Conservation (phyloP, 345 rosid species). For the Isatis tinctoria region DNA sequence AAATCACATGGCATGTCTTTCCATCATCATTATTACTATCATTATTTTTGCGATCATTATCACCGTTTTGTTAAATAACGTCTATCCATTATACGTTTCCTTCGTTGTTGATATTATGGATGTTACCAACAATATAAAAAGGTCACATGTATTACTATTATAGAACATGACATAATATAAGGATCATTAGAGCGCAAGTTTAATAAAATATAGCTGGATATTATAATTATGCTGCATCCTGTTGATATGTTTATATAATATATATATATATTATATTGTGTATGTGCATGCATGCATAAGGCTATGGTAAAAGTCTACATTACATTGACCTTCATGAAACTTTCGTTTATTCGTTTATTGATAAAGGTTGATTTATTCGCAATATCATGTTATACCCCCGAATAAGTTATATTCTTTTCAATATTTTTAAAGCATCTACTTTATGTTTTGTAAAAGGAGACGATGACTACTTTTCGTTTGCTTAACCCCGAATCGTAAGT, state of each 20-base stretch:
- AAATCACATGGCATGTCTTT: slow-evolving; percentile 26
- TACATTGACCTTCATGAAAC: slow-evolving; percentile 12
- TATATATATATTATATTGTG: neutral
- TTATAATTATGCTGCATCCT: neutral
- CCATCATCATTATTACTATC: slow-evolving; percentile 3
- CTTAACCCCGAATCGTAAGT: slow-evolving; percentile 23
- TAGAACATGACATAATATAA: slow-evolving; percentile 7
- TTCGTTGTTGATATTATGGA: neutral
- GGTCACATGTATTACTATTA: neutral
- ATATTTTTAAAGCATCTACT: slow-evolving; percentile 15
- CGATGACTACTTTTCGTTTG: slow-evolving; percentile 20
- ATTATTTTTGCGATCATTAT: slow-evolving; percentile 1
- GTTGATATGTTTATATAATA: neutral
- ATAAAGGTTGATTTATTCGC: neutral
- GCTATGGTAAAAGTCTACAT: neutral
- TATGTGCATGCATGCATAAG: slow-evolving; percentile 12
- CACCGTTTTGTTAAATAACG: neutral
- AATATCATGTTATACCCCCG: neutral
- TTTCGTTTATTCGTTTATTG: slow-evolving; percentile 11
- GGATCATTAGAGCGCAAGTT: neutral
- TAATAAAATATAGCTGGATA: neutral
- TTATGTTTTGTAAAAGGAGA: slow-evolving; percentile 24
- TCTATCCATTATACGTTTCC: neutral
- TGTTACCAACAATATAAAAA: neutral
- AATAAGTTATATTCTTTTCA: slow-evolving; percentile 6